Conservation (phyloP, 768 basidiomycete genomes). For the Bullera alba region DNA sequence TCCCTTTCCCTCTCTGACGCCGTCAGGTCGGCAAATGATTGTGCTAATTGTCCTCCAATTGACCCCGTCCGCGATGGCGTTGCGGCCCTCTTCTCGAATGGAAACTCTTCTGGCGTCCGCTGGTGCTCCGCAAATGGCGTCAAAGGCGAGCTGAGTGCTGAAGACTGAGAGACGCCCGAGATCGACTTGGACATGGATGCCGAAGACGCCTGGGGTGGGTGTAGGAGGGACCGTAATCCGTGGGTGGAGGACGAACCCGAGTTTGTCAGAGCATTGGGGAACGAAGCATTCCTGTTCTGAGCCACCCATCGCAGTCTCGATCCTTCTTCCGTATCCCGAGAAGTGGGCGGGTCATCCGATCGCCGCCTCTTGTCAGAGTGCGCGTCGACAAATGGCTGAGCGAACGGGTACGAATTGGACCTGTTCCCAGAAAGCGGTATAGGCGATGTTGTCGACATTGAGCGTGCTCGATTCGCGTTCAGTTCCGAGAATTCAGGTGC, state of each 20-base stretch:
- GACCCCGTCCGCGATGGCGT: slow-evolving; percentile 22
- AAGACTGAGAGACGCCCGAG: slow-evolving; percentile 3
- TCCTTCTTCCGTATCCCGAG: slow-evolving; percentile 26
- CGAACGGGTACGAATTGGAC: slow-evolving; percentile 11
- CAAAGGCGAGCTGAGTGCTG: slow-evolving; percentile 6
- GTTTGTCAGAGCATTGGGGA: slow-evolving; percentile 10
- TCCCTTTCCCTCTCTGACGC: slow-evolving; percentile 14
- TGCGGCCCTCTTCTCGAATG: slow-evolving; percentile 1
- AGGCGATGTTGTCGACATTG: slow-evolving; percentile 1
- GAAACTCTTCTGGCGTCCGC: background rate
- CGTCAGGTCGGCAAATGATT: slow-evolving; percentile 30
- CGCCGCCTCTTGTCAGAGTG: slow-evolving; percentile 26
- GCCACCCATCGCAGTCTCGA: slow-evolving; percentile 33
- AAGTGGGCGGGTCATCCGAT: slow-evolving; percentile 24
- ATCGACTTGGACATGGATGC: slow-evolving; percentile 12
- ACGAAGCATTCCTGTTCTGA: slow-evolving; percentile 34
- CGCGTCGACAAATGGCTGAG: slow-evolving; percentile 11
- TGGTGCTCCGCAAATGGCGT: slow-evolving; percentile 6
- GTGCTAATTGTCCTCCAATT: slow-evolving; percentile 27
- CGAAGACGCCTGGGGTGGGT: slow-evolving; percentile 17
- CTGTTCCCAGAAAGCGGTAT: background rate
- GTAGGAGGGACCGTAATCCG: slow-evolving; percentile 6
- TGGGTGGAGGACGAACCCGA: background rate
- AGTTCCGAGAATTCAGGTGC: slow-evolving; percentile 22
- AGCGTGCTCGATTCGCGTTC: too few relatives aligned